Conservation (phyloP, 1,139 yeast species). For the Hyphopichia pseudoburtonii region DNA sequence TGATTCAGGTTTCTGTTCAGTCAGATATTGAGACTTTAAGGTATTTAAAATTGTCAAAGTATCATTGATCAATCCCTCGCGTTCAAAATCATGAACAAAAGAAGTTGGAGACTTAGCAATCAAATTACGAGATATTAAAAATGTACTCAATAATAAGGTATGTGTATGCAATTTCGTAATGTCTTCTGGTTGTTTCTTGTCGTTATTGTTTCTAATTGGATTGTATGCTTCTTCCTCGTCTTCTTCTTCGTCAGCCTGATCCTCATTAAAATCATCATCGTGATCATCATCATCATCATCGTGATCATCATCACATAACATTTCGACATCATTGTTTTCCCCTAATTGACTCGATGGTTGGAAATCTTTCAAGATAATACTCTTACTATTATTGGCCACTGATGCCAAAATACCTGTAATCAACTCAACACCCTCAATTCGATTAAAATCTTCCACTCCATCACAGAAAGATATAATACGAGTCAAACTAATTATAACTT, state of each 20-base stretch:
- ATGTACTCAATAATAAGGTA: conserved; percentile 51
- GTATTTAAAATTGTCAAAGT: conserved; percentile 24
- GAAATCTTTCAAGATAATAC: conserved; percentile 19
- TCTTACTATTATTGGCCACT: conserved; percentile 61
- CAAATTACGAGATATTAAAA: conserved; percentile 50
- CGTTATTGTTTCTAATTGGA: conserved; percentile 3
- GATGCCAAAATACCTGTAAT: conserved; percentile 61
- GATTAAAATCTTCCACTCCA: conserved; percentile 15
- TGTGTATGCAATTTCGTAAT: conserved; percentile 22
- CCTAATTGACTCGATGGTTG: neutral
- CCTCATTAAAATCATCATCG: conserved; percentile 6
- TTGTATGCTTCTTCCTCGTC: conserved; percentile 5
- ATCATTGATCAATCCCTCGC: conserved; percentile 73
- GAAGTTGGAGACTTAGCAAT: conserved; percentile 43
- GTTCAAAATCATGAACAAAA: conserved; percentile 53
- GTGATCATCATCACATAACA: too few species aligned
- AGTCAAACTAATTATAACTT: conserved; percentile 55
- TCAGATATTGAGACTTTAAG: conserved; percentile 8
- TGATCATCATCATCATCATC: conserved; percentile 6
- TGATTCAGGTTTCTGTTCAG: conserved; percentile 9
- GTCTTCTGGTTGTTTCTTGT: conserved; percentile 11
- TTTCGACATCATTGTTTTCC: conserved; percentile 12
- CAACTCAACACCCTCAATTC: conserved; percentile 22
- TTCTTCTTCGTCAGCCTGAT: conserved; percentile 5
- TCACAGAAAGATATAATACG: conserved; percentile 46